A percentile compares a stretch with the other conserved stretches of the same genome.
Conservation (phyloP, 768 basidiomycete genomes). For the Mycena filopes region DNA sequence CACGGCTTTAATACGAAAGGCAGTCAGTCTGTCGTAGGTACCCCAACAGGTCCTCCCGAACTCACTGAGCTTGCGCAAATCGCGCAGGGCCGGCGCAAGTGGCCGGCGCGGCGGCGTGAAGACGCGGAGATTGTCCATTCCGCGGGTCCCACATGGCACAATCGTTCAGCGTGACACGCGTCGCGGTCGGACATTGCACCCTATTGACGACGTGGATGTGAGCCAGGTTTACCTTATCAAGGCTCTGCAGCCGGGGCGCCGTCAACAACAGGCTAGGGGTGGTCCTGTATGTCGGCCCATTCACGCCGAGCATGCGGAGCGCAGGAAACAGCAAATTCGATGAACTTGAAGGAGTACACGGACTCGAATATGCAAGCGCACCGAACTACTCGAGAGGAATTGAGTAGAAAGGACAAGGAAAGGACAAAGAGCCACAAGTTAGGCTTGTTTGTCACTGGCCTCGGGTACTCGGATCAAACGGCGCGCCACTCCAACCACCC, state of each 20-base stretch:
- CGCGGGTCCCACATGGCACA: background rate
- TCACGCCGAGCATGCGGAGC: background rate
- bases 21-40: no score
- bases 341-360: no score
- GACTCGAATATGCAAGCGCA: no score
- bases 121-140: background rate
- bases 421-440: no score
- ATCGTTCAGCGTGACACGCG: slow-evolving; percentile 5
- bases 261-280: background rate
- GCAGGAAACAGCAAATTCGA: slow-evolving; percentile 2
- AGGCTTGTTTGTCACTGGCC: no score
- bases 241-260: slow-evolving; percentile 6
- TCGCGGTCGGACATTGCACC: slow-evolving; percentile 2
- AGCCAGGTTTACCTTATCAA: slow-evolving; percentile 2
- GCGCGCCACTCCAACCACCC: no score
- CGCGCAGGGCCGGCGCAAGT: slow-evolving; percentile 12
- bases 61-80: no score
- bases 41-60: no score
- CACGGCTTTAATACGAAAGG: no score
- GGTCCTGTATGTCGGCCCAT: background rate
- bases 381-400: no score
- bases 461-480: no score
- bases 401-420: no score
- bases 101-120: background rate
- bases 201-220: background rate